Conservation (phyloP, 2,329 filamentous ascomycete species). For the Botrytis medusae region DNA sequence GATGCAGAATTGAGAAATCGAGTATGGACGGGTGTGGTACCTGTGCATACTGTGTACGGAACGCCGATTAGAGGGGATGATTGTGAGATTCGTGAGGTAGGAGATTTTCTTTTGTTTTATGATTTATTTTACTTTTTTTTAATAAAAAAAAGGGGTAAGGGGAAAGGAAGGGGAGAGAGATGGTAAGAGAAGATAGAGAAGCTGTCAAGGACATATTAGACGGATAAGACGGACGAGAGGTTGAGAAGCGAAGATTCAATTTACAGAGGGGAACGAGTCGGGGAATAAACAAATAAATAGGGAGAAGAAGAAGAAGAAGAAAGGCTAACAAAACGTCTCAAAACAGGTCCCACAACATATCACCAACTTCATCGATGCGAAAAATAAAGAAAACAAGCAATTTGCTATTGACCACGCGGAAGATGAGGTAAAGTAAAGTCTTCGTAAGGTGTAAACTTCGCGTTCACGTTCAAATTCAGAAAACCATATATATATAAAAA, state of each 20-base stretch:
- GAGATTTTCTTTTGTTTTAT: background rate
- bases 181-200: constrained; percentile 28
- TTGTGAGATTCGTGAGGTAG: constrained; percentile 40
- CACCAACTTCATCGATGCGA: constrained; percentile 49
- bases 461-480: no score
- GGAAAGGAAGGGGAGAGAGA: constrained; percentile 41
- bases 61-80: constrained; percentile 29
- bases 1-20: constrained; percentile 44
- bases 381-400: constrained; percentile 46
- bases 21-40: constrained; percentile 58
- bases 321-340: background rate
- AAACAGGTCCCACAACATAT: constrained; percentile 49
- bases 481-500: no score
- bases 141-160: background rate
- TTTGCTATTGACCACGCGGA: constrained; percentile 42
- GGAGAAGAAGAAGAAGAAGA: constrained; percentile 38
- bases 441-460: no score
- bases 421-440: background rate
- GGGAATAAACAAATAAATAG: background rate
- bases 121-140: background rate
- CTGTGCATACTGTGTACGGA: constrained; percentile 64
- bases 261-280: no score
- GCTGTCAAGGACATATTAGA: rapidly evolving
- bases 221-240: no score
- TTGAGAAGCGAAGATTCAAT: no score